phyloP scores from a whole-genome alignment of 2,329 filamentous ascomycete genomes.

The Alternaria ventricosa region DNA sequence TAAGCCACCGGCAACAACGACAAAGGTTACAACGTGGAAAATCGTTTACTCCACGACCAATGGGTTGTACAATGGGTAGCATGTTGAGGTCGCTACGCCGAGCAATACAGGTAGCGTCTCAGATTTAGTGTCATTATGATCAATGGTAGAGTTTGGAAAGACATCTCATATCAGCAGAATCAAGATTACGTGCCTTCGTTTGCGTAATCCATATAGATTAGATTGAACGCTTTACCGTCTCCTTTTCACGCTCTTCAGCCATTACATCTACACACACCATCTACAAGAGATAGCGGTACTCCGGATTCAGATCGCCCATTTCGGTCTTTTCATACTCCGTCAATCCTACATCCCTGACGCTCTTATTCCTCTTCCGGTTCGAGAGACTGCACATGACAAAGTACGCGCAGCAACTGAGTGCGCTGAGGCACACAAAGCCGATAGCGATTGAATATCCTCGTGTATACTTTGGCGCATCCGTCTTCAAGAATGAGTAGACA shows the following conservation, averaged over 20 bases:
- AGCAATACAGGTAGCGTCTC: not conserved
- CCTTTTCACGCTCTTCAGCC: not conserved
- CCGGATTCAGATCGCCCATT: conserved; percentile 65
- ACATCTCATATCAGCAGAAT: not conserved
- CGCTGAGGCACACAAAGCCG: conserved; percentile 73
- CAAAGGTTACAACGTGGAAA: not conserved
- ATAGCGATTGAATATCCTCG: conserved; percentile 81
- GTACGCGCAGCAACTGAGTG: conserved; percentile 67
- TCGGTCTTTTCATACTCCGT: conserved; percentile 69
- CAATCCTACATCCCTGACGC: conserved; percentile 55
- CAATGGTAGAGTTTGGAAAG: not conserved
- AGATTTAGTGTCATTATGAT: not conserved
- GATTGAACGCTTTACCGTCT: not conserved
- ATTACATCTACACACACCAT: not conserved
- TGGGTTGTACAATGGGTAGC: not conserved
- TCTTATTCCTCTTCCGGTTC: conserved; percentile 66
- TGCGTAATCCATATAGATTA: not conserved
- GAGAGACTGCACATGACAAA: conserved; percentile 63
- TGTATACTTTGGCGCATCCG: conserved; percentile 71
- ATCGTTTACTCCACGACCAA: not conserved
- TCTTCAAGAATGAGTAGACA: conserved; percentile 56
- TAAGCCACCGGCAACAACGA: not conserved
- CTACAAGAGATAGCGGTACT: conserved; percentile 66
- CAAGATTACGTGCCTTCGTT: not conserved
- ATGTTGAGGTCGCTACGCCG: not conserved